Percentiles rank a stretch among this genome's conserved stretches.
Evolutionary conservation across 345 rosid genomes (phyloP).

Genomic region (Moricandia arvensis): DNA sequence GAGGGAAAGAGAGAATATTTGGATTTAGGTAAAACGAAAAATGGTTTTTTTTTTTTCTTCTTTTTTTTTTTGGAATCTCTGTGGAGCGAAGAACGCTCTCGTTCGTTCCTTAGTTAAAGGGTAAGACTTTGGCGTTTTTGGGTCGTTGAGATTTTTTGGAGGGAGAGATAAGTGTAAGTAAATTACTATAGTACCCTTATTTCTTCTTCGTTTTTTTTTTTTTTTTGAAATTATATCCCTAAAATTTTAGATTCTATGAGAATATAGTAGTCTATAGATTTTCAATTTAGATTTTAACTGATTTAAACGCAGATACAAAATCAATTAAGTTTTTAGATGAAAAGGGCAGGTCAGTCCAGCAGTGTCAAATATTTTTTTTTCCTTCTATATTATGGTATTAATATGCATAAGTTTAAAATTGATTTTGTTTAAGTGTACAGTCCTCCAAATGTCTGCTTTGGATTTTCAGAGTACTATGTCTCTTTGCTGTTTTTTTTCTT

Average conservation of each 20-base stretch:
- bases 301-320: too few species aligned
- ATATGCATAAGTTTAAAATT: too few species aligned
- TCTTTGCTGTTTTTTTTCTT: neutral
- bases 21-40: neutral
- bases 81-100: conserved; percentile 34
- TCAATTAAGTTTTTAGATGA: too few species aligned
- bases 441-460: neutral
- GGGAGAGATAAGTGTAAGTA: conserved; percentile 3
- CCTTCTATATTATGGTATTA: too few species aligned
- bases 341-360: too few species aligned
- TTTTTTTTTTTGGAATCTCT: conserved; percentile 5
- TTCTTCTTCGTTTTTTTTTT: neutral
- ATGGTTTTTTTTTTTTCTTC: neutral
- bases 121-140: conserved; percentile 12
- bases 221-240: conserved; percentile 11
- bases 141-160: conserved; percentile 47
- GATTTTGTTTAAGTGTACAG: too few species aligned
- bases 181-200: conserved; percentile 9
- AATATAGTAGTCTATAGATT: neutral
- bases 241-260: conserved; percentile 21
- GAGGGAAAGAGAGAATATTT: neutral
- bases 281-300: neutral
- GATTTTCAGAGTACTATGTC: neutral
- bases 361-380: too few species aligned
- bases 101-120: conserved; percentile 40